Evolutionary conservation across 202 grass and related monocot species (phyloP), one percentile per base, ranked within the genome.

Genomic region (Digitaria exilis): DNA sequence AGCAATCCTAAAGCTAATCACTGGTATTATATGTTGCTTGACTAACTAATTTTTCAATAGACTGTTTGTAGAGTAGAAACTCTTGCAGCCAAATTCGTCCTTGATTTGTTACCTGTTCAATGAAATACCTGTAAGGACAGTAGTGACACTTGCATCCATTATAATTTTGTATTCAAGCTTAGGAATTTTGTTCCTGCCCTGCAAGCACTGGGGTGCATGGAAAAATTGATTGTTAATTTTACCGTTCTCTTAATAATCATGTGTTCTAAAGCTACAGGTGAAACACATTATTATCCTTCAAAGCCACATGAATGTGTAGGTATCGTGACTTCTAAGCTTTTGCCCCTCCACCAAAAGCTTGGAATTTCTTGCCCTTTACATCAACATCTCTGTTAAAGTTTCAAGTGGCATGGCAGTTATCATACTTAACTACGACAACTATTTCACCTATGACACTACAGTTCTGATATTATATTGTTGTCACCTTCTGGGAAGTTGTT

Each of bases 1-100:
- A 75, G 65, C 24, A 78, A 88, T 97, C 51, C 82, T 91, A 34
- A 86, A 91, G 58, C 77, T 94, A 56, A 97, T 97, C 45, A 91
- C 91, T 73, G 88, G 94, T 97, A n/a, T n/a, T n/a, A n/a, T n/a
- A 94, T 48, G 71, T 82, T 72, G 15, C 46, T 75, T 50, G 7
- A 56, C 32, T 43, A 80, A 77, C 37, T 43, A 76, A 8, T 21
- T 21, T 75, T 60, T 54, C n/a, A 37, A 37, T n/a, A 61, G 63
- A 54, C 0, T 72, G 34, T 66, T 35, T 74, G 17, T 13, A 69
- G 21, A 50, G 30, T 60, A 60, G 43, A 31, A 31, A 57, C 70
- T 45, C 28, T 54, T 85, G 18, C 42, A 57, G 11, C 15, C 17
- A 76, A 19, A 15, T 10, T 1, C 0, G 2, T 71, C 75, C 44